phyloP scores from a whole-genome alignment of 768 basidiomycete genomes.

The Multifurca ochricompacta region DNA sequence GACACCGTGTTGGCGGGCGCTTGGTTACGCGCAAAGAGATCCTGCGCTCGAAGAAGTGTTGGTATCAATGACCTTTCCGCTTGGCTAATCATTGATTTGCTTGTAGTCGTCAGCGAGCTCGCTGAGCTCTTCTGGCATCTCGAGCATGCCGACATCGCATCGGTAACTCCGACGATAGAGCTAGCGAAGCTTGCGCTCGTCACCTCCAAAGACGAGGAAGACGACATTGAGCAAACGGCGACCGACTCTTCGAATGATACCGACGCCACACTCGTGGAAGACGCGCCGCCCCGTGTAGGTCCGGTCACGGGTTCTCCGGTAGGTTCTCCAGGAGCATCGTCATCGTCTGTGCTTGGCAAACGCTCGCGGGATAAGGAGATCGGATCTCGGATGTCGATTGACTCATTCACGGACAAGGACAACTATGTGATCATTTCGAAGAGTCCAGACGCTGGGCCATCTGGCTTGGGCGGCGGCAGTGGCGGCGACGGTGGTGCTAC shows the following conservation, averaged over 20 bases:
- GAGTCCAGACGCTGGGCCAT: constrained; percentile 24
- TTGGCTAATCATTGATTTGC: constrained; percentile 16
- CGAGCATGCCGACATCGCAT: constrained; percentile 51
- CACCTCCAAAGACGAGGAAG: constrained; percentile 85
- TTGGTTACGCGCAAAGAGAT: constrained; percentile 77
- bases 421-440: constrained; percentile 37
- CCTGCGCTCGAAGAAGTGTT: constrained; percentile 77
- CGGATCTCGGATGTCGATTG: constrained; percentile 45
- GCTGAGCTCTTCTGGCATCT: constrained; percentile 72
- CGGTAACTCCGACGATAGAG: constrained; percentile 79
- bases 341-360: constrained; percentile 53
- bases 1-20: constrained; percentile 82
- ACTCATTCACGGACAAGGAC: constrained; percentile 38
- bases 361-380: constrained; percentile 41
- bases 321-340: constrained; percentile 19
- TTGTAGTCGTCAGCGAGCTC: constrained; percentile 69
- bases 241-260: constrained; percentile 83
- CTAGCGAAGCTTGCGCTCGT: constrained; percentile 88
- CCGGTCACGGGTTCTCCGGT: constrained; percentile 29
- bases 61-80: neutral
- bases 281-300: constrained; percentile 32
- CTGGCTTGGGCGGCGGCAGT: neutral
- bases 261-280: constrained; percentile 83
- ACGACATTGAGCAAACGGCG: constrained; percentile 62
- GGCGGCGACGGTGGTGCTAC: neutral